Evolutionary conservation across 805 yeast genomes (phyloP), one percentile per base, ranked within the genome.

Genomic region (Sungouiozyma intestinalis): DNA sequence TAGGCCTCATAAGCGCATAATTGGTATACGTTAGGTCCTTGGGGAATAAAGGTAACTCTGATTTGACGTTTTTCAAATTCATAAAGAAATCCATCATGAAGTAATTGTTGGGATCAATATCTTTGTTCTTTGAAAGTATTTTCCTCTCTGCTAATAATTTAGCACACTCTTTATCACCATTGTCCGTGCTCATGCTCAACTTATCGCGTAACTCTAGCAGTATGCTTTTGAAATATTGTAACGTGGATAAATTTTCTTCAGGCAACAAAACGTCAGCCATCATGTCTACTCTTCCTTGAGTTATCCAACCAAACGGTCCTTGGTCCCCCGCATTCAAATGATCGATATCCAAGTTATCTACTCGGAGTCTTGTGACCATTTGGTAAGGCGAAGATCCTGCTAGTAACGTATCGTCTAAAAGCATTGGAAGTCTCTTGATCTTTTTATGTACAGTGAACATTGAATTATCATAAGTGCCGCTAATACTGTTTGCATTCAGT

Each of bases 231-330:
- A 19, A 31, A 38, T 18, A 40, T 41, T 69, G 69, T 38, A 41
- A 47, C 9, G 72, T 60, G 35, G 72, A 76, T 29, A 75, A 73
- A 35, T 71, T 69, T 11, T 24, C 29, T 40, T 76, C 79, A 38
- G 76, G 74, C 0, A 95, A 94, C 2, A 87, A 78, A 15, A 90
- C 77, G 56, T 92, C 97, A 6, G 96, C 97, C 48, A 85, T 66
- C 79, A 92, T 81, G 61, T 92, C 97, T 17, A 90, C 97, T 40
- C 78, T 78, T 13, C 99, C 98, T 47, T 76, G 73, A 4, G 85
- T 78, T 43, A 92, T 90, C 99, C 99, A 92, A 5, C 97, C 97
- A 62, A 92, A 86, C 11, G 97, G 95, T 0, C 99, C 98, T 42
- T 79, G 79, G 44, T 85, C 73, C 0, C 97, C 97, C 1, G 85